These are phyloP conservation scores for Trichoderma pleuroti DNA, from an alignment of 2,329 filamentous ascomycete genomes.

Conservation along the genomic window DNA sequence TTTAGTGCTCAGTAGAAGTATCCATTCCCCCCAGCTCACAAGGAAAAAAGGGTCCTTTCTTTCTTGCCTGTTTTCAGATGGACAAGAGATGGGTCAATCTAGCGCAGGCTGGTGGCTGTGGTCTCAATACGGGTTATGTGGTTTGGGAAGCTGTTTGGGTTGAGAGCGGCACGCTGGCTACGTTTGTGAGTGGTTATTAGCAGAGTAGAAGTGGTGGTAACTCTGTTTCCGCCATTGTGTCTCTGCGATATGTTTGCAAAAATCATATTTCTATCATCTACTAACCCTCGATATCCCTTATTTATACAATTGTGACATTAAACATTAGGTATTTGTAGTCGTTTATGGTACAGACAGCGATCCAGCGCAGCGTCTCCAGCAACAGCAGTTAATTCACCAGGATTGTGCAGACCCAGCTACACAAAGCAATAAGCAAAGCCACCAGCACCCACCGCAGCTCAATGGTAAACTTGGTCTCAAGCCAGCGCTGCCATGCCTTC, in stretches of 20 bases:
- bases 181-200: too few relatives aligned
- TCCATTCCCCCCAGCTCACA: too few relatives aligned
- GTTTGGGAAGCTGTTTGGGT: too few relatives aligned
- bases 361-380: not conserved
- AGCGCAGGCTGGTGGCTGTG: too few relatives aligned
- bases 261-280: not conserved
- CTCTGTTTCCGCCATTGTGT: not conserved
- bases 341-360: not conserved
- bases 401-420: slow-evolving; percentile 15
- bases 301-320: not conserved
- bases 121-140: too few relatives aligned
- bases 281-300: not conserved
- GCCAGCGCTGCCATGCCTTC: slow-evolving; percentile 44
- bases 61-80: too few relatives aligned
- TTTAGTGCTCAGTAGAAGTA: too few relatives aligned
- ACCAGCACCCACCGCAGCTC: slow-evolving; percentile 50
- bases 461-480: slow-evolving; percentile 42
- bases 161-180: too few relatives aligned
- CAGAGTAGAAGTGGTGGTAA: not conserved
- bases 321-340: not conserved
- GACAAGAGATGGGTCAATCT: too few relatives aligned
- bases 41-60: too few relatives aligned
- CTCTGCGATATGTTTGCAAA: not conserved
- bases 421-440: slow-evolving; percentile 38
- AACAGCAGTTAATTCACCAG: not conserved